A percentile compares a stretch with the other conserved stretches of the same genome.
Evolutionary conservation across 2,329 filamentous ascomycete genomes (phyloP).

Genomic region (Chalaropsis thielavioides): DNA sequence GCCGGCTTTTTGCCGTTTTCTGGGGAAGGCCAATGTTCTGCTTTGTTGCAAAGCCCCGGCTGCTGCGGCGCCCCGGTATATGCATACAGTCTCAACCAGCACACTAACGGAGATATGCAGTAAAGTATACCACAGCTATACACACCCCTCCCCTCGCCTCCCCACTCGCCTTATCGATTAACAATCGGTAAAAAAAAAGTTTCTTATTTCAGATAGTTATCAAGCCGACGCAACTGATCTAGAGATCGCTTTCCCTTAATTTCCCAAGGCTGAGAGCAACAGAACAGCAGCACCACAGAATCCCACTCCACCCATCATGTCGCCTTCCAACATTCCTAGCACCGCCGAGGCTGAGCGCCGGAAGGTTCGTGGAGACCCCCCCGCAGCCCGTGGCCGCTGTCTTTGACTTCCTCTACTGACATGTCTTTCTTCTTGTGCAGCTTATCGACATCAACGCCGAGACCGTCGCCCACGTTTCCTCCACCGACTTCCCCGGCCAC

Average conservation of each 20-base stretch:
- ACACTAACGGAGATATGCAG: neutral
- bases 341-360: slow-evolving; percentile 46
- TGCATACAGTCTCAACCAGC: too few relatives aligned
- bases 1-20: slow-evolving; percentile 15
- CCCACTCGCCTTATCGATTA: slow-evolving; percentile 15
- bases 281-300: neutral
- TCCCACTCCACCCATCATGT: slow-evolving; percentile 26
- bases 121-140: neutral
- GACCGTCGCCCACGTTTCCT: slow-evolving; percentile 76
- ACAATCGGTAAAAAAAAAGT: slow-evolving; percentile 12
- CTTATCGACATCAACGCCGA: slow-evolving; percentile 78
- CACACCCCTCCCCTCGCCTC: neutral
- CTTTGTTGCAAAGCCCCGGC: slow-evolving; percentile 4
- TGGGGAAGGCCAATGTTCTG: neutral
- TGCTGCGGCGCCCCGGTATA: neutral
- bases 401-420: neutral
- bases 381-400: neutral
- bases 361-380: slow-evolving; percentile 31
- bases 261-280: neutral
- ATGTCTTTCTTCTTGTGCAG: slow-evolving; percentile 30
- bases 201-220: neutral
- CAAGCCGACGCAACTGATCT: neutral
- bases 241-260: neutral
- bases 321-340: slow-evolving; percentile 31
- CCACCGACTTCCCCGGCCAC: slow-evolving; percentile 84